Percentiles rank a stretch among this genome's conserved stretches.
Conservation (phyloP, 2,329 filamentous ascomycete species). For the Colletotrichum musicola region DNA sequence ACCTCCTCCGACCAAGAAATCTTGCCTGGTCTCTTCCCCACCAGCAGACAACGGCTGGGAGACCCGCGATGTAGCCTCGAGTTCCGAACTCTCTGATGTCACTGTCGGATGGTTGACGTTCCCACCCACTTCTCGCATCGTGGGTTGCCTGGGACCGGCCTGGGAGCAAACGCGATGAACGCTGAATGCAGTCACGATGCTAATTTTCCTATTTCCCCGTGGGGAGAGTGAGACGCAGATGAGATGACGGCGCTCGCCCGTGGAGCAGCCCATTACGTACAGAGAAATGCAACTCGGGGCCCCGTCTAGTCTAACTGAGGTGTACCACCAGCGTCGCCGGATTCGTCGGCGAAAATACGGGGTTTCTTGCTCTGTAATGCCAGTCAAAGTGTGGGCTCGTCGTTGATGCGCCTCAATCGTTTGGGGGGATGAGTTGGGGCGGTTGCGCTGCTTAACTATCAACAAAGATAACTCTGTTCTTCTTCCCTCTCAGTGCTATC, state of each 20-base stretch:
- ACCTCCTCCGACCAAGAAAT: constrained; percentile 15
- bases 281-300: constrained; percentile 1
- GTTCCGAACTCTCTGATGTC: constrained; percentile 1
- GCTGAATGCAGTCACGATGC: background rate
- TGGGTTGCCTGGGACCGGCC: background rate
- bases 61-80: too few species aligned
- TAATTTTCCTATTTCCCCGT: constrained; percentile 20
- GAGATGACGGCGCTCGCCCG: constrained; percentile 13
- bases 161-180: background rate
- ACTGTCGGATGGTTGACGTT: constrained; percentile 6
- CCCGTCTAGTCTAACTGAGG: constrained; percentile 5
- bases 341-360: constrained; percentile 22
- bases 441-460: too few species aligned
- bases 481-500: too few species aligned
- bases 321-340: constrained; percentile 18
- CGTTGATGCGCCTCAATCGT: too few species aligned
- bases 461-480: too few species aligned
- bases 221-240: constrained; percentile 16
- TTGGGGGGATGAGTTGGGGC: too few species aligned
- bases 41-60: background rate
- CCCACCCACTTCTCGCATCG: background rate
- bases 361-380: background rate
- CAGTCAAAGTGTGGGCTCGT: too few species aligned
- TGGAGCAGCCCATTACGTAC: constrained; percentile 25
- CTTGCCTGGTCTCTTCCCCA: background rate